Evolutionary conservation across 768 basidiomycete genomes (phyloP).

Genomic region (Leccinum pellstonianum): DNA sequence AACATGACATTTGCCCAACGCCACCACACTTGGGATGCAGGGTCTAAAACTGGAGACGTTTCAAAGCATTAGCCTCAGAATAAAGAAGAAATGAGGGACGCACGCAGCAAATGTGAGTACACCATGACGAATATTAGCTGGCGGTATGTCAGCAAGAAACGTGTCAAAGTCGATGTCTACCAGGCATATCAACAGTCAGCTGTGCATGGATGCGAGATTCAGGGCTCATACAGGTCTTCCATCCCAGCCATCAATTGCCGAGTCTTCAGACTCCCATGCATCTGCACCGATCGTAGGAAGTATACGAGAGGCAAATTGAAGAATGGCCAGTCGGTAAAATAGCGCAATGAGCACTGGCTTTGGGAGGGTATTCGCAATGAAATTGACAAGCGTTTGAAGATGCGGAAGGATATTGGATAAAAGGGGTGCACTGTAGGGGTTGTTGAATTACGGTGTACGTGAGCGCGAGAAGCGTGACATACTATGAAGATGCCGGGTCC

Average conservation of each 20-base stretch:
- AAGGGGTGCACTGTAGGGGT: slow-evolving; percentile 58
- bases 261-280: slow-evolving; percentile 70
- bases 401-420: slow-evolving; percentile 79
- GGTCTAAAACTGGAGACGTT: slow-evolving; percentile 65
- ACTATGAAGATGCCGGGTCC: slow-evolving; percentile 78
- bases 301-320: slow-evolving; percentile 80
- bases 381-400: slow-evolving; percentile 74
- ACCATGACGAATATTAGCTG: slow-evolving; percentile 85
- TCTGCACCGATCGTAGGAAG: slow-evolving; percentile 83
- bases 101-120: slow-evolving; percentile 82
- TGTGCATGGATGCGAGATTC: neutral
- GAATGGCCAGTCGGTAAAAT: slow-evolving; percentile 73
- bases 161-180: slow-evolving; percentile 75
- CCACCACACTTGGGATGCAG: slow-evolving; percentile 93
- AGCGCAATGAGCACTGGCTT: slow-evolving; percentile 81
- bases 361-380: slow-evolving; percentile 81
- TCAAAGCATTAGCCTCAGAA: neutral
- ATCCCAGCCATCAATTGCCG: slow-evolving; percentile 61
- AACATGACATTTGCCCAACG: slow-evolving; percentile 90
- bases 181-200: slow-evolving; percentile 12
- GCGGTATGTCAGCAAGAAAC: slow-evolving; percentile 74
- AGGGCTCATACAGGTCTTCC: slow-evolving; percentile 59
- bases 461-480: slow-evolving; percentile 28
- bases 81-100: slow-evolving; percentile 30
- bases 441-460: slow-evolving; percentile 1